Evolutionary conservation across 2,329 filamentous ascomycete genomes (phyloP), one percentile per base, ranked within the genome.

Genomic region (Tympanopsis confertula): DNA sequence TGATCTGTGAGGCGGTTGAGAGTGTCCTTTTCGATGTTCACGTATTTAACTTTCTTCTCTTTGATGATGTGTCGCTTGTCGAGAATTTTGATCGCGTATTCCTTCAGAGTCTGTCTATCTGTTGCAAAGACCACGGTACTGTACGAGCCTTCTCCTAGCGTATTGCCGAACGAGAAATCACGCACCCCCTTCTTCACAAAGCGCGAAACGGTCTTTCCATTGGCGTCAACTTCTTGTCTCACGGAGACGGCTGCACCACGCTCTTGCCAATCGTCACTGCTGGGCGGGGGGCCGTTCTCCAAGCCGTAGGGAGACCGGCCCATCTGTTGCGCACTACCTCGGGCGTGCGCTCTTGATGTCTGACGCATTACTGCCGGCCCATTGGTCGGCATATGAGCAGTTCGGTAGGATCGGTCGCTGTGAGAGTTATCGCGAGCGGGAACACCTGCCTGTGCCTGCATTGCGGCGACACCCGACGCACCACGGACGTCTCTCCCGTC

Each of bases 11-110:
- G 68, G 44, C 91, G 80, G 55, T 98, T 98, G 39, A 98, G 68
- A 0, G 91, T 96, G 61, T 98, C 89, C 64, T 95, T 95, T 61
- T 98, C 91, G 50, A 98, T 98, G 61, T 96, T 98, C 60, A 98
- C 91, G 54, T 98, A 98, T 69, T 98, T 98, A 53, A 98, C 94
- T 70, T 98, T 98, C 62, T 94, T 96, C 63, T 98, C 91, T 61
- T 96, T 98, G 68, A 98, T 98, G 53, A 98, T 98, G 58, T 98
- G 91, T 51, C 87, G 78, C 63, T 98, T 98, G 62, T 98, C 91
- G 35, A 98, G 74, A 13, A 98, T 89, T 58, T 98, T 98, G 62
- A 98, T 88, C 19, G 91, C 91, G 54, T 96, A 96, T 57, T 98
- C 89, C 51, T 94, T 94, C 41, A 93, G 65, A 1, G 86, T 94